These are phyloP conservation scores for Leptographium wingfieldii DNA, from an alignment of 2,329 filamentous ascomycete genomes.

Conservation along the genomic window DNA sequence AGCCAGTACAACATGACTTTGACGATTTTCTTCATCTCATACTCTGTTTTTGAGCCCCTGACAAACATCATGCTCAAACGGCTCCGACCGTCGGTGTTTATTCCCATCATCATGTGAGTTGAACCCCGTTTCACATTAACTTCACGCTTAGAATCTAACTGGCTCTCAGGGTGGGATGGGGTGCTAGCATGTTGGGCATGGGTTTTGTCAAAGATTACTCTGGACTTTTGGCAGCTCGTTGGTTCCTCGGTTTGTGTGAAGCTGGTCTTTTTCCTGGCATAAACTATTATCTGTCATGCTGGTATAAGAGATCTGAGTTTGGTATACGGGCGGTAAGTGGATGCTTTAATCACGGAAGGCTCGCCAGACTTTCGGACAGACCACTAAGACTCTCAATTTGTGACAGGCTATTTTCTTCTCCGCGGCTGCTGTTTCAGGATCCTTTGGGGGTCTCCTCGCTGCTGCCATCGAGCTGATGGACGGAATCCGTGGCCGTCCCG, in stretches of 20 bases:
- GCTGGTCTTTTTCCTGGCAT: conserved; percentile 63
- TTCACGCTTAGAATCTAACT: background rate
- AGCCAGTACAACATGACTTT: conserved; percentile 61
- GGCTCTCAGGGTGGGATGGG: conserved; percentile 44
- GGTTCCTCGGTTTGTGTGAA: conserved; percentile 63
- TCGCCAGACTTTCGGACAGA: background rate
- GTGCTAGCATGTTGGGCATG: conserved; percentile 56
- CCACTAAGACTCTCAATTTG: background rate
- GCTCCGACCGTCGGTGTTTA: conserved; percentile 63
- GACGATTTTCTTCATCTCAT: conserved; percentile 79
- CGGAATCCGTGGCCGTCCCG: conserved; percentile 37
- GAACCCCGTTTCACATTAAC: background rate
- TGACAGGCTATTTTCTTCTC: conserved; percentile 62
- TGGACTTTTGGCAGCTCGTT: conserved; percentile 52
- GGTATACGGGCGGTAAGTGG: conserved; percentile 44
- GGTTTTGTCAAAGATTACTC: conserved; percentile 52
- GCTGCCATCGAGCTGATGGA: conserved; percentile 57
- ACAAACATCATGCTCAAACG: conserved; percentile 73
- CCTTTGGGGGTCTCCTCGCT: conserved; percentile 57
- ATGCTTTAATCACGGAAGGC: background rate
- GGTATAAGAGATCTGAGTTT: conserved; percentile 67
- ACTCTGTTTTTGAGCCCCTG: conserved; percentile 63
- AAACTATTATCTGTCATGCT: conserved; percentile 59
- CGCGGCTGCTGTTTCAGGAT: conserved; percentile 62
- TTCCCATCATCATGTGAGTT: conserved; percentile 66